Evolutionary conservation across 768 basidiomycete species (phyloP), one percentile per base, ranked within the genome.

Genomic region (Fibroporia radiculosa): DNA sequence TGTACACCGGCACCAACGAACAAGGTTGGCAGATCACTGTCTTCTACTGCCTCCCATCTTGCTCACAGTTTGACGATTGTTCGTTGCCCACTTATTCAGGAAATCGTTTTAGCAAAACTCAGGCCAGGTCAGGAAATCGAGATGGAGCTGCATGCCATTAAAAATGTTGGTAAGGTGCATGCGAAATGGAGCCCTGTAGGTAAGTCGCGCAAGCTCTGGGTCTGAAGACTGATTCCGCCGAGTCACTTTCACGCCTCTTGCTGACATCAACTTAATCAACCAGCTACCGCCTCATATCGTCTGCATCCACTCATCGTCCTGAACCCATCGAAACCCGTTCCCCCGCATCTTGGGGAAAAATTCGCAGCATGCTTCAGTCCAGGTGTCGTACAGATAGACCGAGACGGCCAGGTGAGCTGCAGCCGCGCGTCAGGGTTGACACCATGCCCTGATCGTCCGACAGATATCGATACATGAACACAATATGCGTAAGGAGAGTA

Each of bases 121-220:
- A 72, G 93, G 35, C 95, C 95, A 0, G 95, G 93, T 4, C 96
- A 99, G 64, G 72, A 75, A 40, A 69, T 99, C 31, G 75, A 88
- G 32, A 77, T 89, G 67, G 85, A 92, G 56, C 56, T 93, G 45
- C 93, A 98, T 57, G 93, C 92, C 18, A 70, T 93, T 49, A 98
- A 98, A 57, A 88, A 91, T 12, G 78, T 89, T 13, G 93, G 93
- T 13, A 88, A 88, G 56, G 91, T 93, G 49, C 95, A 99, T 56
- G 93, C 96, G 36, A 99, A 99, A 61, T 99, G 89, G 62, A 89
- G 80, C 47, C 93, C 96, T 24, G 96, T 98, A 41, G 91, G 93
- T 88, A 54, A 45, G 77, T 66, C 7, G 5, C 27, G 8, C 8
- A 28, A 49, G 1, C 29, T 8, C 40, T 33, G 37, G 6, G 11